These are phyloP conservation scores for Incumbomyces lentus DNA, from an alignment of 2,329 filamentous ascomycete genomes.

Conservation along the genomic window DNA sequence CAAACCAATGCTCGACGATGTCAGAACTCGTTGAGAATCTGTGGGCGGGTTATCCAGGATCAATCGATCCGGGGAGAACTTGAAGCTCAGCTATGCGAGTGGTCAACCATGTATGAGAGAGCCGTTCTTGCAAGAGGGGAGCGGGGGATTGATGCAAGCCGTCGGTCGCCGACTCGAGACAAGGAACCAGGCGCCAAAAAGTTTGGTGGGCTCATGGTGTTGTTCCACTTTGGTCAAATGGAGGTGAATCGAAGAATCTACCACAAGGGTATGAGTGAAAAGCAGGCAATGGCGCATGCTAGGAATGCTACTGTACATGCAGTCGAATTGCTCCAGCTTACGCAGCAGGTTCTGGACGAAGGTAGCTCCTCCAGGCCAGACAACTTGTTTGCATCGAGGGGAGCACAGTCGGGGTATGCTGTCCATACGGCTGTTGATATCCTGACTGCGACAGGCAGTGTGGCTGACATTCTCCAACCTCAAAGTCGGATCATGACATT, in stretches of 20 bases:
- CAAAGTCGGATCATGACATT: slow-evolving; percentile 37
- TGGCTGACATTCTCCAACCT: slow-evolving; percentile 38
- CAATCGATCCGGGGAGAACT: background rate
- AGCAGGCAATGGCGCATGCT: slow-evolving; percentile 8
- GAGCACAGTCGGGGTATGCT: slow-evolving; percentile 53
- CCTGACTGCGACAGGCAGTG: slow-evolving; percentile 48
- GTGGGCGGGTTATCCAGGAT: background rate
- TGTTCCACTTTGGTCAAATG: slow-evolving; percentile 17
- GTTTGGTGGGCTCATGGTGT: slow-evolving; percentile 10
- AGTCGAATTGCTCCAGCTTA: slow-evolving; percentile 10
- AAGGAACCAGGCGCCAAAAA: background rate
- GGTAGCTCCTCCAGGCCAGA: slow-evolving; percentile 7
- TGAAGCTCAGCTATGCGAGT: background rate
- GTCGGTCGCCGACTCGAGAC: background rate
- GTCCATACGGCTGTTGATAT: slow-evolving; percentile 57
- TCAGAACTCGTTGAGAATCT: background rate
- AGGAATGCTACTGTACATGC: slow-evolving; percentile 13
- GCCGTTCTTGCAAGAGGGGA: background rate
- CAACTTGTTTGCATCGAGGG: slow-evolving; percentile 33
- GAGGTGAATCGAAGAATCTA: slow-evolving; percentile 15
- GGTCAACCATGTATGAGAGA: background rate
- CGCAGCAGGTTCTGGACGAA: slow-evolving; percentile 13
- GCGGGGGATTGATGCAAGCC: background rate
- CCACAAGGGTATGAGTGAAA: slow-evolving; percentile 7
- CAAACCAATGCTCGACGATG: background rate